These are phyloP conservation scores for Bimuria novae-zelandiae DNA, from an alignment of 2,329 filamentous ascomycete genomes.

Conservation along the genomic window DNA sequence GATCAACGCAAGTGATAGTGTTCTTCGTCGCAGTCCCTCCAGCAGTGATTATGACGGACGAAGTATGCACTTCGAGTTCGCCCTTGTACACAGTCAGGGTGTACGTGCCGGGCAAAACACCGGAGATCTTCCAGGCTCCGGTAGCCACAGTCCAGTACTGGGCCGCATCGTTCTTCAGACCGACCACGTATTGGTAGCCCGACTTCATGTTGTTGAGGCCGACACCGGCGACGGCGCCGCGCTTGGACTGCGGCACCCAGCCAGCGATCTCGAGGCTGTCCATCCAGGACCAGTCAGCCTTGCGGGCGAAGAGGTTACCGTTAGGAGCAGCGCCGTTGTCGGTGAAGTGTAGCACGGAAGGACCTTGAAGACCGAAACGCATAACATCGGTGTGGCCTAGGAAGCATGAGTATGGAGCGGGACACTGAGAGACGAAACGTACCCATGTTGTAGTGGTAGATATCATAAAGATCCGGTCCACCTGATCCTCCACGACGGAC, in stretches of 20 bases:
- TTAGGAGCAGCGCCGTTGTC: conserved; percentile 45
- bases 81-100: conserved; percentile 66
- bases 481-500: conserved; percentile 42
- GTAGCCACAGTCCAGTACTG: conserved; percentile 47
- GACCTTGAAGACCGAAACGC: conserved; percentile 50
- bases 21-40: conserved; percentile 53
- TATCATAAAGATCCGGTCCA: conserved; percentile 50
- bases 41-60: conserved; percentile 49
- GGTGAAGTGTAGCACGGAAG: conserved; percentile 49
- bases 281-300: conserved; percentile 28
- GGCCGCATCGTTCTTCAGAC: conserved; percentile 40
- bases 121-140: conserved; percentile 60
- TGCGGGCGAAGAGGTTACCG: conserved; percentile 31
- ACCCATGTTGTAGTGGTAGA: conserved; percentile 53
- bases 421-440: neutral
- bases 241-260: conserved; percentile 24
- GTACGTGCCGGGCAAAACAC: conserved; percentile 67
- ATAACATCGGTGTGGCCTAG: conserved; percentile 46
- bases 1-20: conserved; percentile 55
- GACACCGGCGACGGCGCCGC: conserved; percentile 26
- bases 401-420: neutral
- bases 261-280: conserved; percentile 28
- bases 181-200: conserved; percentile 48
- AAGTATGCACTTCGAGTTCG: conserved; percentile 37
- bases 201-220: conserved; percentile 46